phyloP scores from a whole-genome alignment of 139 green algal genomes.

The Nannochloris sp. region DNA sequence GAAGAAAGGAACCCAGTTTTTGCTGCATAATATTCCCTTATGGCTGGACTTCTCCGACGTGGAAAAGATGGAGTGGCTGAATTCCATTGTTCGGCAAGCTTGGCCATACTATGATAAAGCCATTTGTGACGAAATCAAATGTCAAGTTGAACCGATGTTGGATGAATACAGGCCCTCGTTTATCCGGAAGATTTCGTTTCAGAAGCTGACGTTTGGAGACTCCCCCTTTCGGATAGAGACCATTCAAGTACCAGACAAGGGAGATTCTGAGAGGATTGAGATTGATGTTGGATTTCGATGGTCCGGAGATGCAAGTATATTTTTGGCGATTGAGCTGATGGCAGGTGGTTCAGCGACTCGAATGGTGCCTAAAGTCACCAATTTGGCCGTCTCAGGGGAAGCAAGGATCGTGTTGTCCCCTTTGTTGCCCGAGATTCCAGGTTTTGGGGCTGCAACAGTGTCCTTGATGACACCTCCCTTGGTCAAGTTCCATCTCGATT shows the following conservation, averaged over 20 bases:
- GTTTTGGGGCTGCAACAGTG: conserved; percentile 63
- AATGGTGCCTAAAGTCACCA: conserved; percentile 72
- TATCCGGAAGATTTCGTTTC: conserved; percentile 76
- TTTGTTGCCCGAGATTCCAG: conserved; percentile 53
- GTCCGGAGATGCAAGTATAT: conserved; percentile 78
- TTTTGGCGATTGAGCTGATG: conserved; percentile 65
- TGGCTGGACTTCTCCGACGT: conserved; percentile 63
- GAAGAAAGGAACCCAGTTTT: conserved; percentile 59
- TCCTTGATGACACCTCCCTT: conserved; percentile 23
- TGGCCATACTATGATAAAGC: conserved; percentile 83
- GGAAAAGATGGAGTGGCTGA: conserved; percentile 86
- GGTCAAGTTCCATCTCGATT: conserved; percentile 49
- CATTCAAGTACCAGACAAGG: conserved; percentile 34
- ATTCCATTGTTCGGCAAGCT: conserved; percentile 57
- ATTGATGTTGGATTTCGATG: conserved; percentile 74
- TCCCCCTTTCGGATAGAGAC: conserved; percentile 58
- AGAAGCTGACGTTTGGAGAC: conserved; percentile 75
- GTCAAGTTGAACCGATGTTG: conserved; percentile 63
- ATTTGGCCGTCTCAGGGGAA: conserved; percentile 65
- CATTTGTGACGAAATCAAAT: conserved; percentile 65
- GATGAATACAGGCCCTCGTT: conserved; percentile 49
- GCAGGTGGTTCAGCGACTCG: conserved; percentile 45
- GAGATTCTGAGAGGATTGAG: conserved; percentile 18
- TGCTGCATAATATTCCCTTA: conserved; percentile 60
- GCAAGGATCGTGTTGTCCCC: conserved; percentile 49